Evolutionary conservation across 208 protist genomes (phyloP).

Genomic region (Crithidia brevicula): DNA sequence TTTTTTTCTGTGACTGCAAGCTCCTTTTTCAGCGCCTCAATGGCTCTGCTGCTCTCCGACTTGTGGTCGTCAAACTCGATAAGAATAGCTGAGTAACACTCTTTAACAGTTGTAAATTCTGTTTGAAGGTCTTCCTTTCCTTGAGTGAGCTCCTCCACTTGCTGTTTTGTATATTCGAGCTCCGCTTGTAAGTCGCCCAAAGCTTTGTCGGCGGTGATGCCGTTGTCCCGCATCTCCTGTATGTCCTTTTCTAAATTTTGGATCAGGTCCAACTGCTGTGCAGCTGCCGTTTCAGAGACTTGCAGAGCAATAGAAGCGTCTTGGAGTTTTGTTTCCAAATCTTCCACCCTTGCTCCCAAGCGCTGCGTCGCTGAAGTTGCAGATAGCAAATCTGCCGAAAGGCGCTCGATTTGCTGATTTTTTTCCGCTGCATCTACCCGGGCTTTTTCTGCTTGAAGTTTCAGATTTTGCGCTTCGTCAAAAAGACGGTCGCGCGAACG

Average conservation of each 20-base stretch:
- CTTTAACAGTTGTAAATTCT: conserved; percentile 58
- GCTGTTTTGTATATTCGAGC: conserved; percentile 19
- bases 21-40: conserved; percentile 19
- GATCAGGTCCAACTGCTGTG: conserved; percentile 51
- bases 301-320: background rate
- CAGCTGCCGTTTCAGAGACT: conserved; percentile 20
- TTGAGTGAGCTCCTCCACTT: conserved; percentile 22
- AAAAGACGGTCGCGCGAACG: conserved; percentile 5
- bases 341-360: background rate
- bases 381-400: conserved; percentile 5
- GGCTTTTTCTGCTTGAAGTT: background rate
- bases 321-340: background rate
- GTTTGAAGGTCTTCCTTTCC: conserved; percentile 51
- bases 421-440: background rate
- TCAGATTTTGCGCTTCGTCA: background rate
- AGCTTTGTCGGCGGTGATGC: conserved; percentile 27
- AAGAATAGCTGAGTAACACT: conserved; percentile 66
- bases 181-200: conserved; percentile 42
- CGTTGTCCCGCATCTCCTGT: conserved; percentile 33
- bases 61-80: conserved; percentile 65
- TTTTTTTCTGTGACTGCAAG: conserved; percentile 16
- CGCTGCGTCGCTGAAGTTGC: conserved; percentile 1
- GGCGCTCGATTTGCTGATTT: background rate
- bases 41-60: conserved; percentile 3
- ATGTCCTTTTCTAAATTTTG: conserved; percentile 49